Conservation (phyloP, 2,329 filamentous ascomycete genomes). For the Lomentospora prolificans region DNA sequence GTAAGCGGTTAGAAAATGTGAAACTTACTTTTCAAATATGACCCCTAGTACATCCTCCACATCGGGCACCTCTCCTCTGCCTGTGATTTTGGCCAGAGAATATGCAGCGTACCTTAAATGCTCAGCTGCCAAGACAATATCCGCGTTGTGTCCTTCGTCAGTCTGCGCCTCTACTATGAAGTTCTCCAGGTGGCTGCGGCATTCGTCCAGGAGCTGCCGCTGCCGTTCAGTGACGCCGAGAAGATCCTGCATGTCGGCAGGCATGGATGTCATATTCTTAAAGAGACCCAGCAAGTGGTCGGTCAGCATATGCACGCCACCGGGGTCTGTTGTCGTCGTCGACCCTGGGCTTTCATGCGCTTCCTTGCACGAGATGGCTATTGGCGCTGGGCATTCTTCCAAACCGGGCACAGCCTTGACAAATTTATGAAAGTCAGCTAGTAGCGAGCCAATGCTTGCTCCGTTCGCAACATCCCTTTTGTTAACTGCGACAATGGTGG, state of each 20-base stretch:
- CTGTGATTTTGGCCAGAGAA: constrained; percentile 78
- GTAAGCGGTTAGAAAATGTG: too few relatives aligned
- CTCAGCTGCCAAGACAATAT: constrained; percentile 86
- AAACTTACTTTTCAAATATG: constrained; percentile 87
- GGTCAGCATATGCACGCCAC: constrained; percentile 61
- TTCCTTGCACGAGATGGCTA: constrained; percentile 63
- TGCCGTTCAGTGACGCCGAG: constrained; percentile 88
- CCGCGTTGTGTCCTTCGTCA: constrained; percentile 42
- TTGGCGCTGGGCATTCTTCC: constrained; percentile 3
- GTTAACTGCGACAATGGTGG: constrained; percentile 49
- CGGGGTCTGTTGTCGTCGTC: constrained; percentile 34
- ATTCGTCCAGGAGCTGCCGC: constrained; percentile 66
- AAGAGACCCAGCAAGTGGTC: constrained; percentile 59
- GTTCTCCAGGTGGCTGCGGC: constrained; percentile 58
- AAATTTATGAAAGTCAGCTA: constrained; percentile 26
- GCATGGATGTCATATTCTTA: constrained; percentile 57
- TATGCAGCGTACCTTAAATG: constrained; percentile 72
- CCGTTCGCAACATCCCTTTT: constrained; percentile 44
- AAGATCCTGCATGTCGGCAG: constrained; percentile 67
- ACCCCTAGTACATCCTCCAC: constrained; percentile 94
- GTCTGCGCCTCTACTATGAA: constrained; percentile 55
- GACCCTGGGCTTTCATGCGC: constrained; percentile 25
- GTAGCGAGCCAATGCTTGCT: constrained; percentile 24
- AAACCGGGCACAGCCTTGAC: not conserved
- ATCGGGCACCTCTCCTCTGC: constrained; percentile 73